These are phyloP conservation scores for Nicotiana noctiflora DNA, from an alignment of 257 asterid genomes.

Conservation along the genomic window DNA sequence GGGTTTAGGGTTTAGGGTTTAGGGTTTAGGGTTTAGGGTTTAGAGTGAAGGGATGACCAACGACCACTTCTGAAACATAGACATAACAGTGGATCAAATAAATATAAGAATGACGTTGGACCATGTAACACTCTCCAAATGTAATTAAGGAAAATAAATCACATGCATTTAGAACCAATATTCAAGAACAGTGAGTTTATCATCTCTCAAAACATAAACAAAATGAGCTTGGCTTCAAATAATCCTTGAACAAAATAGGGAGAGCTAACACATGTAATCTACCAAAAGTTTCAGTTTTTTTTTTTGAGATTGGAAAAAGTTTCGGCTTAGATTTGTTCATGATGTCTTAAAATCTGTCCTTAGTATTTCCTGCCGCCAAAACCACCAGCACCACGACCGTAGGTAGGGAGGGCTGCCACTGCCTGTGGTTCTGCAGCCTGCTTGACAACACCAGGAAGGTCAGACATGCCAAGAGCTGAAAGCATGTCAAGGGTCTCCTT, in stretches of 20 bases:
- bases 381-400: conserved; percentile 33
- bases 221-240: background rate
- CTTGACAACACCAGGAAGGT: conserved; percentile 40
- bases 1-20: no score
- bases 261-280: background rate
- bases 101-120: background rate
- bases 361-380: conserved; percentile 25
- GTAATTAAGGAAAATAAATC: background rate
- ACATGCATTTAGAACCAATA: background rate
- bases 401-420: conserved; percentile 16
- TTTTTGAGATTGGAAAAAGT: no score
- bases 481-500: conserved; percentile 49
- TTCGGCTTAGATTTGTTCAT: background rate
- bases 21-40: no score
- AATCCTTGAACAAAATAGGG: background rate
- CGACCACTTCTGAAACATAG: background rate
- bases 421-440: conserved; percentile 25
- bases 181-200: background rate
- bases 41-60: background rate
- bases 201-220: background rate
- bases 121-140: background rate
- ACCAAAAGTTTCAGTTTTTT: background rate
- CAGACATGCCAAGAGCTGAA: conserved; percentile 39
- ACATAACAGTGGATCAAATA: background rate
- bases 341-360: background rate